Evolutionary conservation across 2,329 filamentous ascomycete species (phyloP).

Genomic region (Pyricularia pennisetigena): DNA sequence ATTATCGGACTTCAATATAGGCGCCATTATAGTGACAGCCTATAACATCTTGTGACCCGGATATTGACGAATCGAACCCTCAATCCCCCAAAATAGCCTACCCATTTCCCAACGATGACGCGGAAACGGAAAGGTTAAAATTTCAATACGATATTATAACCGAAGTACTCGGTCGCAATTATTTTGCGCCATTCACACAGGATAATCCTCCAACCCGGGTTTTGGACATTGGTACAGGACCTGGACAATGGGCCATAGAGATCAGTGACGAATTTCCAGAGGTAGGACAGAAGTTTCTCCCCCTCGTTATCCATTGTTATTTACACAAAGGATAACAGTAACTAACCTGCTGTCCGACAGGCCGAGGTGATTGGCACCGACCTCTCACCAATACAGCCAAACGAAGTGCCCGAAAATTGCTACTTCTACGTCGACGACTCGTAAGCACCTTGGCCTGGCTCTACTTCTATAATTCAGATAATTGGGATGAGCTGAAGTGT

Average conservation of each 20-base stretch:
- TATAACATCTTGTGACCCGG: background rate
- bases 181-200: slow-evolving; percentile 19
- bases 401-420: slow-evolving; percentile 60
- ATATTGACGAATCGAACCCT: background rate
- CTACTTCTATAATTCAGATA: background rate
- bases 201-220: slow-evolving; percentile 18
- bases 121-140: slow-evolving; percentile 20
- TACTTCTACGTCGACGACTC: slow-evolving; percentile 65
- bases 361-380: slow-evolving; percentile 54
- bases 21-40: background rate
- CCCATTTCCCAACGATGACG: slow-evolving; percentile 21
- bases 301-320: no score
- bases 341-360: background rate
- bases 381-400: slow-evolving; percentile 57
- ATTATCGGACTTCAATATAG: background rate
- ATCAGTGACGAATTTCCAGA: slow-evolving; percentile 53
- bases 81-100: slow-evolving; percentile 17
- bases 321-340: background rate
- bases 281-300: background rate
- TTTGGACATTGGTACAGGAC: slow-evolving; percentile 35
- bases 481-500: background rate
- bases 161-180: slow-evolving; percentile 18
- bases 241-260: slow-evolving; percentile 58
- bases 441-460: slow-evolving; percentile 12
- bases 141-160: slow-evolving; percentile 21